Evolutionary conservation across 805 yeast species (phyloP).

Genomic region (Candida bentonensis): DNA sequence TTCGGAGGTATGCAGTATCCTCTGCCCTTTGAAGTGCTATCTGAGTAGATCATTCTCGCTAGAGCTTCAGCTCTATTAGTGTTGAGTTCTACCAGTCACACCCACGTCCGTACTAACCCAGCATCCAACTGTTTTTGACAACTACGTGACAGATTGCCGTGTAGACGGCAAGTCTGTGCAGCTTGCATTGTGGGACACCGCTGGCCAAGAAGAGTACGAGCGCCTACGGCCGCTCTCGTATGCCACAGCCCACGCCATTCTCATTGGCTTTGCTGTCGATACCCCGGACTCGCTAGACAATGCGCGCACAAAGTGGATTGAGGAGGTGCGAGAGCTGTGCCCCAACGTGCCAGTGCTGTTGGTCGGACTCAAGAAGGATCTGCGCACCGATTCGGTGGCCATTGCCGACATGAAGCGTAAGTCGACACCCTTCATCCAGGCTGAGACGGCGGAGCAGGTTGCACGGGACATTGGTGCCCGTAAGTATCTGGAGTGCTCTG

Average conservation of each 20-base stretch:
- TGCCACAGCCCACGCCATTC: conserved; percentile 71
- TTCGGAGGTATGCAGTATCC: no score
- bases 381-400: conserved; percentile 34
- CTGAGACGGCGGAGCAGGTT: conserved; percentile 46
- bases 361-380: conserved; percentile 76
- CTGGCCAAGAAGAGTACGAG: conserved; percentile 94
- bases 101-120: conserved; percentile 28
- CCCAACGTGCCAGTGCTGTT: conserved; percentile 65
- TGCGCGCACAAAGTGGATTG: conserved; percentile 77
- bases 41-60: no score
- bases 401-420: conserved; percentile 23
- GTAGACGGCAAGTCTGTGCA: conserved; percentile 89
- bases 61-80: no score
- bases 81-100: no score
- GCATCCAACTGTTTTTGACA: conserved; percentile 90
- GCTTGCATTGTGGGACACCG: conserved; percentile 87
- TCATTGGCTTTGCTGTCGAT: conserved; percentile 77
- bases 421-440: conserved; percentile 37
- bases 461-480: conserved; percentile 76
- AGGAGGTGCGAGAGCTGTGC: conserved; percentile 67
- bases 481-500: conserved; percentile 74
- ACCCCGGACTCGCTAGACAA: conserved; percentile 74
- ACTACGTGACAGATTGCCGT: conserved; percentile 85
- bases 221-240: conserved; percentile 78
- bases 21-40: no score